Evolutionary conservation across 108 stramenopile species (phyloP).

Genomic region (Cyclotella sp.): DNA sequence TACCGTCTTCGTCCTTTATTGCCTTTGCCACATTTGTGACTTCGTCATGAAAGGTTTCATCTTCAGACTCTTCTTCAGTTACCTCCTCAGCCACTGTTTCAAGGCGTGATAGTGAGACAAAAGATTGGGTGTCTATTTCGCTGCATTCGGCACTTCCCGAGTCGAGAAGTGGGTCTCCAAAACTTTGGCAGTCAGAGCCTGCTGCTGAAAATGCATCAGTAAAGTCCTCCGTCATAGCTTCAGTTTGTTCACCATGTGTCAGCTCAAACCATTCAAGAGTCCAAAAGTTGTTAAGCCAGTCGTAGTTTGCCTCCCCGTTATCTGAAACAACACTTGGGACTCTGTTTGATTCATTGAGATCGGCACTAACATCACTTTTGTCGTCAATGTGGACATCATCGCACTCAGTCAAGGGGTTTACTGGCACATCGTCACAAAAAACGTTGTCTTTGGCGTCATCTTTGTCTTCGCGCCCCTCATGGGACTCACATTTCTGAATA

Average conservation of each 20-base stretch:
- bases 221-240: neutral
- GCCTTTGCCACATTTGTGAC: neutral
- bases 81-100: neutral
- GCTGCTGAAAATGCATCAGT: constrained; percentile 1
- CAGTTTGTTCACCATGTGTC: neutral
- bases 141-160: neutral
- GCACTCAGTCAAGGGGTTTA: neutral
- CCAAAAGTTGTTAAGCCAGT: constrained; percentile 8
- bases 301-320: neutral
- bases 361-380: neutral
- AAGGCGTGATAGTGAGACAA: neutral
- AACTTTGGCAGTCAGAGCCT: neutral
- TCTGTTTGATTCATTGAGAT: constrained; percentile 2
- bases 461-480: too few species aligned
- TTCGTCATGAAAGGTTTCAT: neutral
- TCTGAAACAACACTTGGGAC: constrained; percentile 1
- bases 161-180: neutral
- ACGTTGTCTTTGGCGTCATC: too few species aligned
- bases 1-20: neutral
- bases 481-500: too few species aligned
- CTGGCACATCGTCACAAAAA: neutral
- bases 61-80: constrained; percentile 6
- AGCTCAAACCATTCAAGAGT: neutral
- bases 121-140: neutral
- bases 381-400: neutral